Percentiles rank a stretch among this genome's conserved stretches.
These are phyloP conservation scores for Pisolithus tinctorius DNA, from an alignment of 768 basidiomycete genomes.

Conservation along the genomic window DNA sequence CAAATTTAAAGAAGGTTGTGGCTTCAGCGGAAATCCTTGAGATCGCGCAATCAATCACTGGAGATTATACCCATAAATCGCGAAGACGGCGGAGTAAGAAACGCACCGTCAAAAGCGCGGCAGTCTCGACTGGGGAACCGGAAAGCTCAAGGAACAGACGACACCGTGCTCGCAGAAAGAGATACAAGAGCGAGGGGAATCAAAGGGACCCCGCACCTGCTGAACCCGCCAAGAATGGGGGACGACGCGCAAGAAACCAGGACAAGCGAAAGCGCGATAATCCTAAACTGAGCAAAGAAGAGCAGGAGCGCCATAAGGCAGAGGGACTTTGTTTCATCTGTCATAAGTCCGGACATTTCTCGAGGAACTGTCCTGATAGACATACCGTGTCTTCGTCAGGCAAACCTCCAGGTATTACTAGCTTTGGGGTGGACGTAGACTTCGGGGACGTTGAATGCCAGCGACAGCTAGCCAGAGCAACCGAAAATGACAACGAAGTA, in stretches of 20 bases:
- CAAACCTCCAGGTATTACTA: too few species aligned
- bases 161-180: neutral
- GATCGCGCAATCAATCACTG: slow-evolving; percentile 11
- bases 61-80: neutral
- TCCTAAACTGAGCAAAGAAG: neutral
- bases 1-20: slow-evolving; percentile 19
- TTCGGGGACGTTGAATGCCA: too few species aligned
- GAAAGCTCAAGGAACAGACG: neutral
- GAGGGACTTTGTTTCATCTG: too few species aligned
- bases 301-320: neutral
- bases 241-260: too few species aligned
- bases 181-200: too few species aligned
- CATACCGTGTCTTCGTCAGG: too few species aligned
- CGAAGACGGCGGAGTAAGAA: neutral
- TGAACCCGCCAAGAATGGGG: neutral
- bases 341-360: too few species aligned
- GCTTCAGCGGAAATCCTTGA: slow-evolving; percentile 27
- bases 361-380: too few species aligned
- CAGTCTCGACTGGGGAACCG: neutral
- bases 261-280: too few species aligned
- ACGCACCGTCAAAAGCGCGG: neutral
- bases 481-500: too few species aligned
- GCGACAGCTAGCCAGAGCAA: too few species aligned
- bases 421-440: too few species aligned
- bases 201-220: neutral